Evolutionary conservation across 1,284 basidiomycete species (phyloP).

Genomic region (Peniophora sp.): DNA sequence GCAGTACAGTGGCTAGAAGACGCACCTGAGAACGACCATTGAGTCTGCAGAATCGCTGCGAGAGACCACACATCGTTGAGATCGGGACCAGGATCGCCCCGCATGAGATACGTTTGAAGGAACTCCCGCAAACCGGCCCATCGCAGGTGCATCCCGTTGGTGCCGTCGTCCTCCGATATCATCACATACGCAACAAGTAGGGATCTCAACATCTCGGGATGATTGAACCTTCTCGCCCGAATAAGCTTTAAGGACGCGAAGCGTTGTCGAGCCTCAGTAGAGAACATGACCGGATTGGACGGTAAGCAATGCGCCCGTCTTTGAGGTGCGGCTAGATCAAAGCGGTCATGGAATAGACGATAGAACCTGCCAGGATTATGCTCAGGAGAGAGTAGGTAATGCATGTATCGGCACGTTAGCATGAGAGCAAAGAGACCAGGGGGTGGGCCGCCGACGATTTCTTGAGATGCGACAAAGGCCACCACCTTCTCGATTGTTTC

Average conservation of each 20-base stretch:
- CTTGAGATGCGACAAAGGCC: not conserved
- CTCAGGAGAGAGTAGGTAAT: not conserved
- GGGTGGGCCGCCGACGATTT: not conserved
- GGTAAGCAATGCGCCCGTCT: not conserved
- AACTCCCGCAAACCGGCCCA: slow-evolving; percentile 34
- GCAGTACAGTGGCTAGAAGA: slow-evolving; percentile 4
- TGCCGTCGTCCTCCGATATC: slow-evolving; percentile 48
- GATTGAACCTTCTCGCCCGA: not conserved
- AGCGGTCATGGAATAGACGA: not conserved
- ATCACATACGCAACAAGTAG: slow-evolving; percentile 55
- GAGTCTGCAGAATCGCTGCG: slow-evolving; percentile 1
- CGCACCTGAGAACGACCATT: slow-evolving; percentile 8
- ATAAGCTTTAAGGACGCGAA: not conserved
- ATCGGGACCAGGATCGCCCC: slow-evolving; percentile 12
- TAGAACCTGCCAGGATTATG: not conserved
- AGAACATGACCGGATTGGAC: not conserved
- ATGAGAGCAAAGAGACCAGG: not conserved
- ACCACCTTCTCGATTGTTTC: not conserved
- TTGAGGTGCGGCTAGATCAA: not conserved
- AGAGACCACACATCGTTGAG: slow-evolving; percentile 2
- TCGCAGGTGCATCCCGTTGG: slow-evolving; percentile 46
- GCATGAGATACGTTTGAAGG: slow-evolving; percentile 28
- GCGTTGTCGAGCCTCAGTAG: not conserved
- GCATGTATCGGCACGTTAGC: not conserved
- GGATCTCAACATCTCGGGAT: slow-evolving; percentile 29